Evolutionary conservation across 176 grass and related monocot species (phyloP).

Genomic region (Eleusine indica): DNA sequence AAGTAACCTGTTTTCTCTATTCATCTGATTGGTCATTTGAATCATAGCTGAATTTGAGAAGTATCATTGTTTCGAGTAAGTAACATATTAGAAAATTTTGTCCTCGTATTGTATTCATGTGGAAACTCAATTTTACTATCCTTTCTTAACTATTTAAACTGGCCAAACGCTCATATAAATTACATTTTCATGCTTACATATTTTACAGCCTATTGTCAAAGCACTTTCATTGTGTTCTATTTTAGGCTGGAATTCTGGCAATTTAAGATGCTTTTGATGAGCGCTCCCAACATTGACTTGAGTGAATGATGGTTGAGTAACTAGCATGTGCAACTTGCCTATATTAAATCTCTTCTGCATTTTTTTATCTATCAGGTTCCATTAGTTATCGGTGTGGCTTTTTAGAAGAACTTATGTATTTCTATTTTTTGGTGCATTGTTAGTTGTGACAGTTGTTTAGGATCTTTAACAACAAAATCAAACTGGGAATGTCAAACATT

Average conservation of each 20-base stretch:
- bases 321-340: not conserved
- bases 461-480: not conserved
- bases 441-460: not conserved
- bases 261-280: constrained; percentile 3
- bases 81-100: not conserved
- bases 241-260: not conserved
- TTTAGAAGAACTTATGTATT: not conserved
- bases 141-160: constrained; percentile 20
- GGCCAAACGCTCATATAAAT: constrained; percentile 27
- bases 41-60: not conserved
- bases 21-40: constrained; percentile 6
- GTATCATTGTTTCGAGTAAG: constrained; percentile 6
- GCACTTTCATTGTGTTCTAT: not conserved
- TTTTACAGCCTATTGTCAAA: constrained; percentile 2
- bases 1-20: constrained; percentile 37
- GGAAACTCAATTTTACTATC: not conserved
- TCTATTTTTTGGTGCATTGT: not conserved
- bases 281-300: not conserved
- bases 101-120: constrained; percentile 1
- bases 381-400: not conserved
- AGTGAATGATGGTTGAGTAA: not conserved
- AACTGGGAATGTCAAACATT: not conserved
- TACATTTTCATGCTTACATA: constrained; percentile 36
- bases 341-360: not conserved
- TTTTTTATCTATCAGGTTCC: not conserved